Evolutionary conservation across 192 early-diverging fungal genomes (phyloP), one percentile per base, ranked within the genome.

Genomic region (Mortierella antarctica): DNA sequence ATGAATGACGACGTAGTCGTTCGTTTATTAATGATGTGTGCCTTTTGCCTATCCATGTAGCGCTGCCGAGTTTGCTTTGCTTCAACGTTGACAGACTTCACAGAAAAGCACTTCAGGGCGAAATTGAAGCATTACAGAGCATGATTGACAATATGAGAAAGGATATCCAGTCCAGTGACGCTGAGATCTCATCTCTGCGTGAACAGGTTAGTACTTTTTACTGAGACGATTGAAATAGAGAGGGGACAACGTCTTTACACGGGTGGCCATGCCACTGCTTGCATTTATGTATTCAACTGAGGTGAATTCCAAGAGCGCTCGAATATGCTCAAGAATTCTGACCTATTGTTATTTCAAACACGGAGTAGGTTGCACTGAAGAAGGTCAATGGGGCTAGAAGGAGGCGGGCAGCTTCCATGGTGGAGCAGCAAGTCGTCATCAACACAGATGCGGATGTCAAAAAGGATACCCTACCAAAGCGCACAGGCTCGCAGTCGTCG

Each of bases 31-130:
- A 42, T 14, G 1, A n/a, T 50, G 49, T 14, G 5, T 18, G 17
- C 31, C 9, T 52, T 65, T 53, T 11, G 14, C 7, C 18, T 20
- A 49, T 54, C 12, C 48, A 62, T 44, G 41, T 70, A 90, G 89
- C 89, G 17, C 48, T 88, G 14, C 89, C 89, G 15, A 88, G 86
- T 69, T 60, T 90, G 47, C 61, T 90, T 9, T 82, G 85, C 31
- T 87, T 90, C 56, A 90, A 88, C 68, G 61, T 88, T 42, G 89
- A 90, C 47, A 75, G 87, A 31, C 48, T 84, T 21, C 84, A 85
- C 21, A 71, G 85, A 44, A 71, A 71, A 45, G 70, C 71, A 5
- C 67, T 86, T 44, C 79, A 84, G 46, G 56, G 62, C 42, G 83
- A 82, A 50, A 62, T 86, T 47, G 73, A 86, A 48, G 63, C 72